Evolutionary conservation across 257 asterid species (phyloP), one percentile per base, ranked within the genome.

Genomic region (Gentiana straminea): DNA sequence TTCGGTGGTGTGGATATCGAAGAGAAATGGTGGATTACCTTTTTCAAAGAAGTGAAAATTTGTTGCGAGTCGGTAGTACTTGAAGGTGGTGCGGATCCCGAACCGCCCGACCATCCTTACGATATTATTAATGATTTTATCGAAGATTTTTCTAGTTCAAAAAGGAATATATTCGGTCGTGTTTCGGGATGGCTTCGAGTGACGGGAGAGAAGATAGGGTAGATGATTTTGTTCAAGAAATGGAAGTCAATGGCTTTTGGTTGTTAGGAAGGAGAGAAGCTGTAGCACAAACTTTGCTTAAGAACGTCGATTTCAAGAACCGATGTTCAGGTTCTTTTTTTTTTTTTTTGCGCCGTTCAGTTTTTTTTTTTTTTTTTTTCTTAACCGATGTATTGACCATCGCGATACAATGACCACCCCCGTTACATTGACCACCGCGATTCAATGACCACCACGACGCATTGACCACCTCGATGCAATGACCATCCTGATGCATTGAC

Each of bases 201-300:
- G 94, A 84, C 5, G 75, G 74, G 65, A 76, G 90, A 61, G 94
- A 84, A 65, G 94, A 84, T 52, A 67, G 67, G 62, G 77, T 84
- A 51, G 94, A 84, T 53, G 94, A 84, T 67, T 76, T 84, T 44
- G 82, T 84, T 54, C 90, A 81, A 69, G 90, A 81, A 65, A 81
- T 84, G 83, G 90, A 84, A 60, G 49, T 75, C 9, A 80, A 77
- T 64, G 94, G 94, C 35, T 84, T 84, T 77, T 84, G 94, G 94
- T 68, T 77, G 74, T 70, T 77, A 37, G 75, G 62, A 50, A 73
- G 94, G 75, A 81, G 90, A 68, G 79, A 64, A 44, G 36, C 75
- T 3, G 85, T 81, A 62, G 77, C 85, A 13, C 83, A 75, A 58
- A 75, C 87, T 39, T 64, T 77, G 63, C 71, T 84, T 37, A 81